Evolutionary conservation across 768 basidiomycete genomes (phyloP).

Genomic region (Tulasnella calospora): DNA sequence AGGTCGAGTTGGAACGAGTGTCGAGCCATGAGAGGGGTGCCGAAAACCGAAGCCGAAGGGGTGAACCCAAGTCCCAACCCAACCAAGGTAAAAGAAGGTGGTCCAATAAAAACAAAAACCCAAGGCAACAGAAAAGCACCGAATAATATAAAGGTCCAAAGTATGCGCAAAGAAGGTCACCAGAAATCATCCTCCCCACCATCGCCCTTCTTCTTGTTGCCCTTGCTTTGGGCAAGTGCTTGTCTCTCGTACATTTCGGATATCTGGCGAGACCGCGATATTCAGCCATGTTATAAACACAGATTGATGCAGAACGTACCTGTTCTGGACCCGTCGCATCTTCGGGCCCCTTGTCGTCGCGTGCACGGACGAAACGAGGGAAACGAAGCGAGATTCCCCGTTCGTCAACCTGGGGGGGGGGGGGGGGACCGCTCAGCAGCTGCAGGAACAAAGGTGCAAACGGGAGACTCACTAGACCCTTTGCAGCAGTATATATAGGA

Average conservation of each 20-base stretch:
- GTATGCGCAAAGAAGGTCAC: constrained; percentile 21
- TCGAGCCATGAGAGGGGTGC: too few relatives aligned
- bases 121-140: too few relatives aligned
- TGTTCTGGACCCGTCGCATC: constrained; percentile 92
- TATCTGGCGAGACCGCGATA: constrained; percentile 47
- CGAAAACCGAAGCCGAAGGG: too few relatives aligned
- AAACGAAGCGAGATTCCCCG: constrained; percentile 94
- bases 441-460: neutral
- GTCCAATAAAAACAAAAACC: too few relatives aligned
- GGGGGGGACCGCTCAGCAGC: neutral
- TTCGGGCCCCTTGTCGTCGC: constrained; percentile 90
- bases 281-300: constrained; percentile 20
- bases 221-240: constrained; percentile 64
- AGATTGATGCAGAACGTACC: constrained; percentile 43
- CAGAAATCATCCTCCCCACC: constrained; percentile 45
- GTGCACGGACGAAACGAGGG: constrained; percentile 84
- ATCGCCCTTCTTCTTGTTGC: constrained; percentile 57
- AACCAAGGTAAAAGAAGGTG: too few relatives aligned
- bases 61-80: too few relatives aligned
- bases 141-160: too few relatives aligned
- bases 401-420: constrained; percentile 62
- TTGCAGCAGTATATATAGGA: constrained; percentile 92
- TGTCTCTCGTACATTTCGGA: constrained; percentile 93
- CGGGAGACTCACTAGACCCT: constrained; percentile 63
- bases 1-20: neutral